Evolutionary conservation across 202 grass and related monocot genomes (phyloP).

Genomic region (Hordeum pubiflorum): DNA sequence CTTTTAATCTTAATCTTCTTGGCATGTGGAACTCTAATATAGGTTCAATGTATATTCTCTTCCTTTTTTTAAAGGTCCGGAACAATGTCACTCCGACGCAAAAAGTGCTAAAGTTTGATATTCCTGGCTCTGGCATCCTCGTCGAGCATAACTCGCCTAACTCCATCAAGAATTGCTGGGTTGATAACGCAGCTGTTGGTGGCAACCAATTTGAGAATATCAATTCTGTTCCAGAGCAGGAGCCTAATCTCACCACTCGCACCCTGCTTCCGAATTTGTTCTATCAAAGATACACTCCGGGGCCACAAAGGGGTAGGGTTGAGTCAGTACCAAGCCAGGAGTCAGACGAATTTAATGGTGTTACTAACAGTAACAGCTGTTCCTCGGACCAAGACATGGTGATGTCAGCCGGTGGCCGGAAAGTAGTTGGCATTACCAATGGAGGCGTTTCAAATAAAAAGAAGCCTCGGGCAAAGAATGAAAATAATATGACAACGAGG

Average conservation of each 20-base stretch:
- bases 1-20: constrained; percentile 8
- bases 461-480: constrained; percentile 47
- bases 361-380: constrained; percentile 37
- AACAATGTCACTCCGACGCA: constrained; percentile 29
- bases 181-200: constrained; percentile 28
- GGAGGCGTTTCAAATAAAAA: constrained; percentile 35
- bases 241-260: constrained; percentile 21
- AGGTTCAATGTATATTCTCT: background rate
- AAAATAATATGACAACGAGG: constrained; percentile 40
- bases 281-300: constrained; percentile 51
- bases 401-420: constrained; percentile 33
- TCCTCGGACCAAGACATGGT: constrained; percentile 58
- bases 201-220: constrained; percentile 24
- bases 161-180: constrained; percentile 31
- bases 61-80: constrained; percentile 33
- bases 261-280: constrained; percentile 40
- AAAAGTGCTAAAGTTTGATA: constrained; percentile 45
- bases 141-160: constrained; percentile 38
- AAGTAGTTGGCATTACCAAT: constrained; percentile 32
- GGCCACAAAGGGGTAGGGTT: constrained; percentile 22
- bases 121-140: constrained; percentile 37
- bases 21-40: background rate
- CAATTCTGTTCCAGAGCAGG: constrained; percentile 31
- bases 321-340: constrained; percentile 46
- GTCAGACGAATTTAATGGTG: constrained; percentile 40